Percentiles rank a stretch among this genome's conserved stretches.
Evolutionary conservation across 1,284 basidiomycete species (phyloP).

Genomic region (Marasmius sp.): DNA sequence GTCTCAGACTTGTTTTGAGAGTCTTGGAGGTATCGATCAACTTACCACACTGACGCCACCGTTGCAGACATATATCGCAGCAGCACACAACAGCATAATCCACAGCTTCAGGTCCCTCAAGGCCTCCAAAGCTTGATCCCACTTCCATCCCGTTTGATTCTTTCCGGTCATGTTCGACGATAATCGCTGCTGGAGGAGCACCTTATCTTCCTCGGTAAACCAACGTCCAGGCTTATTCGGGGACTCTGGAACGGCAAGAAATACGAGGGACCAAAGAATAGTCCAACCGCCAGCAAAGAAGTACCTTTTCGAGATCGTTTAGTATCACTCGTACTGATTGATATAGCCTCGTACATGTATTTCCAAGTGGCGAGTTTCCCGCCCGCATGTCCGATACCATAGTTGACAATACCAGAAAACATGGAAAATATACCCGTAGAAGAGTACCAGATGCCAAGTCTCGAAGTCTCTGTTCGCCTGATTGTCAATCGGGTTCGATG

Average conservation of each 20-base stretch:
- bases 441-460: slow-evolving; percentile 12
- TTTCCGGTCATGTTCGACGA: slow-evolving; percentile 11
- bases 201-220: slow-evolving; percentile 10
- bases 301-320: slow-evolving; percentile 2
- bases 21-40: background rate
- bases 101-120: slow-evolving; percentile 9
- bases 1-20: background rate
- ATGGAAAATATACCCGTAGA: slow-evolving; percentile 12
- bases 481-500: background rate
- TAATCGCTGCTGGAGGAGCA: slow-evolving; percentile 5
- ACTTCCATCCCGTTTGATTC: slow-evolving; percentile 7
- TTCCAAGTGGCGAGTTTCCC: slow-evolving; percentile 12
- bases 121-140: slow-evolving; percentile 10
- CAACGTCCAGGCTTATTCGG: slow-evolving; percentile 5
- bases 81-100: slow-evolving; percentile 7
- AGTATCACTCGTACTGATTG: background rate
- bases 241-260: slow-evolving; percentile 10
- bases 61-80: slow-evolving; percentile 13
- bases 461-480: background rate
- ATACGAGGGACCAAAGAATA: slow-evolving; percentile 9
- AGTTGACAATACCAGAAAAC: slow-evolving; percentile 13
- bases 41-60: slow-evolving; percentile 11
- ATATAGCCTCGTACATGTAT: slow-evolving; percentile 8
- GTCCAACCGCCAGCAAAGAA: slow-evolving; percentile 12
- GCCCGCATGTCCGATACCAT: slow-evolving; percentile 11